phyloP scores from a whole-genome alignment of 225 moss, liverwort and hornwort genomes.

The Polytrichum commune region DNA sequence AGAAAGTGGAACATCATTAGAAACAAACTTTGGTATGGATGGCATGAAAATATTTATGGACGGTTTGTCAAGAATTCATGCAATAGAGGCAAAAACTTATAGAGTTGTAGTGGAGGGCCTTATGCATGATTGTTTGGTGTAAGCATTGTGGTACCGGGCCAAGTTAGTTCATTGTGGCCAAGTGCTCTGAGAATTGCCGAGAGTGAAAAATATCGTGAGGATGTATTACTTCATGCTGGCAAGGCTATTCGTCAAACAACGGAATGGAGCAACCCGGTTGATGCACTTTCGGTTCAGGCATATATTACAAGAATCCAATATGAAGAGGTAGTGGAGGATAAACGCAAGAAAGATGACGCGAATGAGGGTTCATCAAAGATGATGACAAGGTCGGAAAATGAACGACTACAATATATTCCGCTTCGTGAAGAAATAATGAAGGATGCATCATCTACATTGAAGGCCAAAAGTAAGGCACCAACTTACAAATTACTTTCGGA shows the following conservation, averaged over 20 bases:
- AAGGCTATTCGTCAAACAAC: background rate
- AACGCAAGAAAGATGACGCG: background rate
- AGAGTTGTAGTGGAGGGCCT: too few species aligned
- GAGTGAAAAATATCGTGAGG: background rate
- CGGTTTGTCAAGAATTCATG: too few species aligned
- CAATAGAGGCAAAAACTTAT: too few species aligned
- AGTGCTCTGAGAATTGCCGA: background rate
- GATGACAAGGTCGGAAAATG: background rate
- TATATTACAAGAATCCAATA: background rate
- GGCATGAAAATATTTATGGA: too few species aligned
- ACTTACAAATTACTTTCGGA: too few species aligned
- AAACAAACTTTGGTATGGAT: too few species aligned
- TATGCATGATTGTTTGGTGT: background rate
- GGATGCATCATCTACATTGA: too few species aligned
- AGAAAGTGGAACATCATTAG: too few species aligned
- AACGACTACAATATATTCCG: background rate
- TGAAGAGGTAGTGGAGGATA: background rate
- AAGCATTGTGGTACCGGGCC: background rate
- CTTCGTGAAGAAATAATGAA: background rate
- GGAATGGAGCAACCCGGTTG: background rate
- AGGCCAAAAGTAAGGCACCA: too few species aligned
- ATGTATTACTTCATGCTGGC: background rate
- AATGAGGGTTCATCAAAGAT: background rate
- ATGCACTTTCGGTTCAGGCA: background rate
- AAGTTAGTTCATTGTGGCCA: background rate